Conservation (phyloP, 768 basidiomycete species). For the Rhodotorula graminis region DNA sequence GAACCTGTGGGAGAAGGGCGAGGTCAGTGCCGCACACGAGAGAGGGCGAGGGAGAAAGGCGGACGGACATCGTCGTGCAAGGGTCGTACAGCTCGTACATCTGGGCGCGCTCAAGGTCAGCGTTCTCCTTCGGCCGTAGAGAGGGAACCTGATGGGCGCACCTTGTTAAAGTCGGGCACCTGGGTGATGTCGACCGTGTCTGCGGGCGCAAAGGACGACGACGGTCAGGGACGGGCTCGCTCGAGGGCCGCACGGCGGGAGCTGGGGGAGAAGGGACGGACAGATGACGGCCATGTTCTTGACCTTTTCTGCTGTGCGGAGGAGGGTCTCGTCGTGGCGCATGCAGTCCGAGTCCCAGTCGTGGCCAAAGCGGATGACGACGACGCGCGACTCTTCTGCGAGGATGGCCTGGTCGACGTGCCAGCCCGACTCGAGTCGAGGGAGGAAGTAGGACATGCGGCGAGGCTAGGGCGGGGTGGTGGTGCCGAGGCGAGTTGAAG, state of each 20-base stretch:
- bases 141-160: slow-evolving; percentile 45
- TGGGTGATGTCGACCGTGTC: slow-evolving; percentile 75
- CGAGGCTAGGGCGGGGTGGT: neutral
- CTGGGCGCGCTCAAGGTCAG: slow-evolving; percentile 49
- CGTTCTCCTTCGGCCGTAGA: too few relatives aligned
- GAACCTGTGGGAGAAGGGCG: slow-evolving; percentile 22
- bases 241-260: too few relatives aligned
- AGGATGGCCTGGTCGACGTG: slow-evolving; percentile 99
- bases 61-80: slow-evolving; percentile 56
- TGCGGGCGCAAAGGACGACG: too few relatives aligned
- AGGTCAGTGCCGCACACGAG: neutral
- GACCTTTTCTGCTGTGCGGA: slow-evolving; percentile 86
- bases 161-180: slow-evolving; percentile 98
- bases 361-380: slow-evolving; percentile 89
- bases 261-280: slow-evolving; percentile 17
- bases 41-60: accelerated
- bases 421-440: slow-evolving; percentile 56
- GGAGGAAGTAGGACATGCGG: slow-evolving; percentile 35
- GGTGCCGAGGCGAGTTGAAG: neutral
- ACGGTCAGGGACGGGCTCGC: too few relatives aligned
- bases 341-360: slow-evolving; percentile 90
- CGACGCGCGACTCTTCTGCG: slow-evolving; percentile 92
- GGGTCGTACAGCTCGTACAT: slow-evolving; percentile 99
- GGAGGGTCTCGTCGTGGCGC: slow-evolving; percentile 97
- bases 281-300: slow-evolving; percentile 95